Evolutionary conservation across 164 flowering plant species (phyloP).

Genomic region (Vitis riparia): DNA sequence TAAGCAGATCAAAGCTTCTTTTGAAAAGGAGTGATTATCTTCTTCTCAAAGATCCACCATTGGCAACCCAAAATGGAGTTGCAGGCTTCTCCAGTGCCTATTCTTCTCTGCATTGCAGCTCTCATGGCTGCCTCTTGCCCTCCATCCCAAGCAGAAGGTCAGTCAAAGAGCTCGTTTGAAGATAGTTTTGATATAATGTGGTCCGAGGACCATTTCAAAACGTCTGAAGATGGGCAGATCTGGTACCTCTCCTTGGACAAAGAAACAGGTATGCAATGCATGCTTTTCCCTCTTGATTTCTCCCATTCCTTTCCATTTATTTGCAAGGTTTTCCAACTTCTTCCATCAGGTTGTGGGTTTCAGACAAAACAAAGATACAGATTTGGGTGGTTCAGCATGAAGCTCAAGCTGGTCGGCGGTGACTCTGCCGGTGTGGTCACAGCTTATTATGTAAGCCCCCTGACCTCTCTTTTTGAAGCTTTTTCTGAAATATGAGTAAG

Average conservation of each 20-base stretch:
- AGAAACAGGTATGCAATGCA: slow-evolving; percentile 55
- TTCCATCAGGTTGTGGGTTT: slow-evolving; percentile 75
- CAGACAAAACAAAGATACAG: slow-evolving; percentile 80
- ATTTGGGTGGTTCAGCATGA: slow-evolving; percentile 99
- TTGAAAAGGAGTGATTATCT: neutral
- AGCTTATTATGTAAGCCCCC: slow-evolving; percentile 78
- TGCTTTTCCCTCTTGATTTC: neutral
- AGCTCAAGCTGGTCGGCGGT: slow-evolving; percentile 84
- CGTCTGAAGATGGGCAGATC: slow-evolving; percentile 82
- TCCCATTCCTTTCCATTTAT: neutral
- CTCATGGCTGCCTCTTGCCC: slow-evolving; percentile 25
- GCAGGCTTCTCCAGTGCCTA: slow-evolving; percentile 25
- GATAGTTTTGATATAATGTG: slow-evolving; percentile 80
- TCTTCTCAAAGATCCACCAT: neutral
- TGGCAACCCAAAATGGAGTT: slow-evolving; percentile 20
- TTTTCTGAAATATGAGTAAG: neutral
- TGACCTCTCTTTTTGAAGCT: too few species aligned
- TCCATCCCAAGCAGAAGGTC: slow-evolving; percentile 28
- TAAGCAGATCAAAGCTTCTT: too few species aligned
- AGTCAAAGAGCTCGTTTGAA: slow-evolving; percentile 40
- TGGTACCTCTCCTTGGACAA: slow-evolving; percentile 85
- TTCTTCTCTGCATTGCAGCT: slow-evolving; percentile 31
- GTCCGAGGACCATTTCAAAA: slow-evolving; percentile 75
- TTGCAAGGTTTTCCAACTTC: neutral
- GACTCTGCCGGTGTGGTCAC: slow-evolving; percentile 97